These are phyloP conservation scores for Mycena amicta DNA, from an alignment of 768 basidiomycete genomes.

Conservation along the genomic window DNA sequence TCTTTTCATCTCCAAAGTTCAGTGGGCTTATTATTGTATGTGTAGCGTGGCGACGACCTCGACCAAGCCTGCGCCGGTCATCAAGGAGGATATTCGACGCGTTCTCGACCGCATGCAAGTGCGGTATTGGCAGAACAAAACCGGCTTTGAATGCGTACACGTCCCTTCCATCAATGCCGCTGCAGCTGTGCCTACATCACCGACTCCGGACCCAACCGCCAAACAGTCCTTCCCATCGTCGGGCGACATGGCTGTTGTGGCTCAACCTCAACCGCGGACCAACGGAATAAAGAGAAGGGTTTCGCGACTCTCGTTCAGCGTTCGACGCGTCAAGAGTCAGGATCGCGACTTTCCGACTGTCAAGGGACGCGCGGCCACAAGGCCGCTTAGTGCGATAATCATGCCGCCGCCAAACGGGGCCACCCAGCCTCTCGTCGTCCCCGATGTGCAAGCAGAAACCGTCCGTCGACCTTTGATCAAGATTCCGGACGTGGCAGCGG, in stretches of 20 bases:
- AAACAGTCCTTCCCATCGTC: conserved; percentile 39
- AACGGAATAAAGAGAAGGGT: conserved; percentile 69
- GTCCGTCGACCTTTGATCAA: not conserved
- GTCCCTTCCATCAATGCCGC: conserved; percentile 83
- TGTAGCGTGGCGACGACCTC: conserved; percentile 88
- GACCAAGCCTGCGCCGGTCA: conserved; percentile 77
- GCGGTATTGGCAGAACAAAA: conserved; percentile 86
- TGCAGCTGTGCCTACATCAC: no score
- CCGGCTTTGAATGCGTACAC: conserved; percentile 96
- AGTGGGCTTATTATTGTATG: not conserved
- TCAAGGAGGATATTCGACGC: conserved; percentile 82
- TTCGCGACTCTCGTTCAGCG: conserved; percentile 77
- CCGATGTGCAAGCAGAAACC: not conserved
- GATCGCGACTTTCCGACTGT: conserved; percentile 48
- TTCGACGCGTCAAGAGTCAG: conserved; percentile 56
- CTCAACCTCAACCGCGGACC: conserved; percentile 38
- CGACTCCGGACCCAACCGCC: conserved; percentile 14
- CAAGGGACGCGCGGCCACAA: conserved; percentile 35
- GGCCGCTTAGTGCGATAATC: not conserved
- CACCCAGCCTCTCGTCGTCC: not conserved
- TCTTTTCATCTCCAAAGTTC: conserved; percentile 7
- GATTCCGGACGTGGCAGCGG: not conserved
- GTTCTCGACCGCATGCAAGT: conserved; percentile 96
- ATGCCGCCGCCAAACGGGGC: not conserved
- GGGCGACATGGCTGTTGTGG: conserved; percentile 48